Base-by-base conservation (phyloP, 805 yeast species). In the Candida morakotiae region DNA sequence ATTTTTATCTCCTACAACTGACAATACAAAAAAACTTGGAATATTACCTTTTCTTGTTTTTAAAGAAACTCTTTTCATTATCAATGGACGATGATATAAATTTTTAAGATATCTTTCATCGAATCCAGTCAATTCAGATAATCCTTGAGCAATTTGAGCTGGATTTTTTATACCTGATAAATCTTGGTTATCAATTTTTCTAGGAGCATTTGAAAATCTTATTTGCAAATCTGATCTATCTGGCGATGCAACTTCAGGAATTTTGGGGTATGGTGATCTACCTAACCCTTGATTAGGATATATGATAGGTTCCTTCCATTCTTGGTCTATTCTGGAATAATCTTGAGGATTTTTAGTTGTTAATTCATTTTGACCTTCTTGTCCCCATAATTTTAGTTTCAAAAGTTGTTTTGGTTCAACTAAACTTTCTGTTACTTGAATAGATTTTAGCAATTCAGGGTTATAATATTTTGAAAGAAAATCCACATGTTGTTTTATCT, bases 41-140 rank as follows among this genome's bases (percentile, higher is more conserved):
- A 86, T 86, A 58, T 87, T 88, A 58, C 97, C 97, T 69, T 87
- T 86, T 27, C 87, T 80, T 2, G 97, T 91, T 71, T 87, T 95
- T 57, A 87, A 87, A 38, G 88, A 80, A 18, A 91, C 98, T 35
- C 85, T 70, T 63, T 87, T 88, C 68, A 80, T 68, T 28, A 83
- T 71, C 43, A 85, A 59, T 2, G 87, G 84, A 55, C 82, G 79
- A 49, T 78, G 79, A 39, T 71, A 70, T 42, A 87, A 70, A 37
- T 69, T 71, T 40, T 71, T 67, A 48, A 86, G 77, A 56, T 79
- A 85, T 27, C 68, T 59, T 39, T 73, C 76, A 46, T 77, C 75
- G 44, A 81, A 73, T 0, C 89, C 91, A 0, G 91, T 82, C 45
- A 82, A 69, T 35, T 72, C 60, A 20, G 82, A 66, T 43, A 83